Evolutionary conservation across 2,329 filamentous ascomycete species (phyloP).

Genomic region (Rhynchosporium graminicola): DNA sequence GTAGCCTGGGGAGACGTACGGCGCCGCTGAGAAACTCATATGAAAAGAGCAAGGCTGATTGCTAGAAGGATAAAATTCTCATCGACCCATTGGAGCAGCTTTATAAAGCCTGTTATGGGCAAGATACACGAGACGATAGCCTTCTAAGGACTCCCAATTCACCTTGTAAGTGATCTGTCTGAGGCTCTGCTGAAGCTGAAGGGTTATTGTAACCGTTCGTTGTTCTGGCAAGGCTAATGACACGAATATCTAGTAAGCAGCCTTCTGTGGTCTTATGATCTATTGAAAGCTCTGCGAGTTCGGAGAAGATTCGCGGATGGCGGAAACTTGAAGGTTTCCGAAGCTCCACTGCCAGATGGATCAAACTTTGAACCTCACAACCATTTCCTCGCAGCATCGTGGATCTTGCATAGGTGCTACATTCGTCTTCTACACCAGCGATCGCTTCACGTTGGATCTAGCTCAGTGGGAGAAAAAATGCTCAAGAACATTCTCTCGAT

Average conservation of each 20-base stretch:
- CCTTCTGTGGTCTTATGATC: background rate
- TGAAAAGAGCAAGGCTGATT: background rate
- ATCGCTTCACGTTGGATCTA: background rate
- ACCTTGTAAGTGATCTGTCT: no score
- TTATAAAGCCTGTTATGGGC: no score
- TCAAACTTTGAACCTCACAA: background rate
- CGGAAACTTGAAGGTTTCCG: background rate
- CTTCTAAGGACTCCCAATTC: no score
- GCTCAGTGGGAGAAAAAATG: background rate
- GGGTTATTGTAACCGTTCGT: no score
- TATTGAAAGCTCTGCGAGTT: background rate
- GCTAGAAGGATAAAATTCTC: background rate
- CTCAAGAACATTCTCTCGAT: background rate
- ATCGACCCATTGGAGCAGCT: background rate
- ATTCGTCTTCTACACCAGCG: background rate
- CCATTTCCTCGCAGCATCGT: conserved; percentile 1
- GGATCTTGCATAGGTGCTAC: background rate
- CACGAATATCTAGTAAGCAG: background rate
- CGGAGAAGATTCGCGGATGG: conserved; percentile 1
- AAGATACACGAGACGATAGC: no score
- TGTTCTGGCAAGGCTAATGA: no score
- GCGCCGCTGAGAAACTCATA: background rate
- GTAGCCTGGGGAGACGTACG: background rate
- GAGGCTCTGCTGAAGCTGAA: no score
- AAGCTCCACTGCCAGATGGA: conserved; percentile 4